These are phyloP conservation scores for Salix koriyanagi DNA, from an alignment of 345 rosid genomes.

Conservation along the genomic window DNA sequence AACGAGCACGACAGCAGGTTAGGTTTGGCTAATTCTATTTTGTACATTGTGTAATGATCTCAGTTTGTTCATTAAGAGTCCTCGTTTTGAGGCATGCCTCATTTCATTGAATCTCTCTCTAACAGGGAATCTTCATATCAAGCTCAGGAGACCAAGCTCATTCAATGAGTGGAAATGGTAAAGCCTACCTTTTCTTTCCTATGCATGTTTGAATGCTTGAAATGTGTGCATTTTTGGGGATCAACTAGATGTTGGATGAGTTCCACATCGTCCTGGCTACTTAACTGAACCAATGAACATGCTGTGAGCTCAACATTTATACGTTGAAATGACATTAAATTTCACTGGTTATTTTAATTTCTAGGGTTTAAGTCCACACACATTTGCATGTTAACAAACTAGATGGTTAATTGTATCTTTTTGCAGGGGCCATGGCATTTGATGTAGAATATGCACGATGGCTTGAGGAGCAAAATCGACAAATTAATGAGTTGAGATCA, in stretches of 20 bases:
- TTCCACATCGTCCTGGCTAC: background rate
- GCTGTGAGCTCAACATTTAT: background rate
- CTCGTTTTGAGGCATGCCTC: background rate
- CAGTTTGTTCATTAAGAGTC: background rate
- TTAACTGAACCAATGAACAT: background rate
- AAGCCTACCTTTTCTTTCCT: conserved; percentile 3
- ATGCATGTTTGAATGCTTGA: background rate
- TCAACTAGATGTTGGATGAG: background rate
- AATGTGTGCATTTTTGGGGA: background rate
- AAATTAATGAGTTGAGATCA: conserved; percentile 84
- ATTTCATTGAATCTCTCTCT: conserved; percentile 6
- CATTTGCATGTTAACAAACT: background rate
- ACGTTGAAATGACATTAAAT: background rate
- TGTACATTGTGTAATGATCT: background rate
- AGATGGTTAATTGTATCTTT: conserved; percentile 10
- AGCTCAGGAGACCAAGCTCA: conserved; percentile 92
- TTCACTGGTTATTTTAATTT: background rate
- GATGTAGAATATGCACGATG: conserved; percentile 91
- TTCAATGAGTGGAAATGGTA: conserved; percentile 95
- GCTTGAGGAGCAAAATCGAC: conserved; percentile 83
- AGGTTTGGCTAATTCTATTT: conserved; percentile 19
- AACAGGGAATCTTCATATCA: conserved; percentile 91
- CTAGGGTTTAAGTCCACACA: background rate
- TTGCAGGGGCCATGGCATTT: conserved; percentile 94
- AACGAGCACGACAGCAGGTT: conserved; percentile 98